Evolutionary conservation across 2,329 filamentous ascomycete genomes (phyloP).

Genomic region (Penicillium sp.): DNA sequence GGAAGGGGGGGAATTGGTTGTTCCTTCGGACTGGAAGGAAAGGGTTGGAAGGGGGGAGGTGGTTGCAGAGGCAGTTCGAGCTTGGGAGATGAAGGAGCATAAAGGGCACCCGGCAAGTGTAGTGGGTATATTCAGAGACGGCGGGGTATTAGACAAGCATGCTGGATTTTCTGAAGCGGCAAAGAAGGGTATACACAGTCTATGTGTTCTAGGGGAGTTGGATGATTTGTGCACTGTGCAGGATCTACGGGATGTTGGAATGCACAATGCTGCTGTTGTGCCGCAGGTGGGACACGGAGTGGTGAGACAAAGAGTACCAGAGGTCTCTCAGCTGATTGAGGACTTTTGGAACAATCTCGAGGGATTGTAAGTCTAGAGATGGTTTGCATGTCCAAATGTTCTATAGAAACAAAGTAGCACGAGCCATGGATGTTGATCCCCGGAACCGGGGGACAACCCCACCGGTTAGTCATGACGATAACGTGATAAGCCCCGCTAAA

Average conservation of each 20-base stretch:
- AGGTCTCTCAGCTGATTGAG: slow-evolving; percentile 38
- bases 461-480: slow-evolving; percentile 20
- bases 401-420: not conserved
- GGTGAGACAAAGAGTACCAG: slow-evolving; percentile 37
- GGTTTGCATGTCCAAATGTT: not conserved
- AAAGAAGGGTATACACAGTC: slow-evolving; percentile 21
- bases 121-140: slow-evolving; percentile 51
- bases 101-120: slow-evolving; percentile 49
- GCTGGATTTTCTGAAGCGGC: slow-evolving; percentile 32
- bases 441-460: not conserved
- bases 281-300: slow-evolving; percentile 43
- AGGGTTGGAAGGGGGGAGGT: slow-evolving; percentile 45
- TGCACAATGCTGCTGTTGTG: slow-evolving; percentile 41
- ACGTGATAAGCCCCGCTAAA: slow-evolving; percentile 43
- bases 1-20: slow-evolving; percentile 38
- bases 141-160: slow-evolving; percentile 43
- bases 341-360: slow-evolving; percentile 33
- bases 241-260: slow-evolving; percentile 35
- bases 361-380: not conserved
- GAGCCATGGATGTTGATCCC: not conserved
- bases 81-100: slow-evolving; percentile 53
- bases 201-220: slow-evolving; percentile 40
- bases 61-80: slow-evolving; percentile 50
- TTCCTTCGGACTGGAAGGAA: slow-evolving; percentile 49
- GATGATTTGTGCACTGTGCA: slow-evolving; percentile 38